Percentiles rank a stretch among this genome's conserved stretches.
Evolutionary conservation across 2,329 filamentous ascomycete species (phyloP).

Genomic region (Tolypocladium inflatum): DNA sequence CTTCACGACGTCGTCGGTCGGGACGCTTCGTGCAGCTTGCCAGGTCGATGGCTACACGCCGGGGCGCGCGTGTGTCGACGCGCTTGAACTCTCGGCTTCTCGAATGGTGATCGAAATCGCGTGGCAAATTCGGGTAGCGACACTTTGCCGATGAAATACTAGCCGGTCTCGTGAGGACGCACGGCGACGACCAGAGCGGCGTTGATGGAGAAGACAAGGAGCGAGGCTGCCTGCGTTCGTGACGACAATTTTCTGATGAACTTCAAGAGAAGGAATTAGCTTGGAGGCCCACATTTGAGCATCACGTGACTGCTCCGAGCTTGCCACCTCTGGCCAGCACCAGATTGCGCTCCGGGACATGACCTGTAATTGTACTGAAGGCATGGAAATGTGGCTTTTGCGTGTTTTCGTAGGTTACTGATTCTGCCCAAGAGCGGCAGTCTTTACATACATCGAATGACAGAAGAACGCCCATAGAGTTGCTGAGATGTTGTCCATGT

Average conservation of each 20-base stretch:
- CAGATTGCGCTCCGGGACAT: background rate
- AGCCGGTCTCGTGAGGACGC: conserved; percentile 17
- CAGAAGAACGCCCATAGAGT: too few relatives aligned
- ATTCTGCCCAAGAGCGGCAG: too few relatives aligned
- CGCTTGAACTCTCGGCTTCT: conserved; percentile 13
- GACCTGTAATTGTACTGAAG: too few relatives aligned
- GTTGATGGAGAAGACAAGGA: conserved; percentile 12
- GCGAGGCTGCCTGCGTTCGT: conserved; percentile 14
- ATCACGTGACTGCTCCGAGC: background rate
- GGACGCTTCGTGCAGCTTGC: conserved; percentile 12
- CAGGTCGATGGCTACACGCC: conserved; percentile 22
- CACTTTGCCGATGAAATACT: conserved; percentile 11
- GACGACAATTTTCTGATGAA: conserved; percentile 25
- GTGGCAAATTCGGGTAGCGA: background rate
- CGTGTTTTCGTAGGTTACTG: too few relatives aligned
- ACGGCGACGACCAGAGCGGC: conserved; percentile 18
- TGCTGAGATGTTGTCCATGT: too few relatives aligned
- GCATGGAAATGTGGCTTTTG: too few relatives aligned
- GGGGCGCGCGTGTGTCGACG: conserved; percentile 23
- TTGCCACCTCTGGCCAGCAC: background rate
- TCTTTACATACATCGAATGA: too few relatives aligned
- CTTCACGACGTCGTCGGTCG: conserved; percentile 14
- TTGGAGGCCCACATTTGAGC: background rate
- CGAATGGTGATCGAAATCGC: background rate
- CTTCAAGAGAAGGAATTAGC: conserved; percentile 12